Percentiles rank a stretch among this genome's conserved stretches.
Conservation (phyloP, 2,329 filamentous ascomycete species). For the Diplodia mutila region DNA sequence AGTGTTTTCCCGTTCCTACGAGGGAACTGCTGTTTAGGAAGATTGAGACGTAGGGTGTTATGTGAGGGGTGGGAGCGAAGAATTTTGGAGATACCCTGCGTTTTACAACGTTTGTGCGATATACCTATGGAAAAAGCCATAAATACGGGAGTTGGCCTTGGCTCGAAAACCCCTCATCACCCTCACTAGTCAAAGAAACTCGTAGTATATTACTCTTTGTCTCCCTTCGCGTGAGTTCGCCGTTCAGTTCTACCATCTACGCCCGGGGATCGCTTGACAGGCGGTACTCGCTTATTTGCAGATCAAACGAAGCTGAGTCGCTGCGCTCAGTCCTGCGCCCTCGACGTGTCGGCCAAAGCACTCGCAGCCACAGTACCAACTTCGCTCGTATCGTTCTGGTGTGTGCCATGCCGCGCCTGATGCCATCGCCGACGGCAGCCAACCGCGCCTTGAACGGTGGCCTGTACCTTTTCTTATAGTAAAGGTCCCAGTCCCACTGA, state of each 20-base stretch:
- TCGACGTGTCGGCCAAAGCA: neutral
- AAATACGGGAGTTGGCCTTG: no score
- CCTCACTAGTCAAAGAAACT: no score
- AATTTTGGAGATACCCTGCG: neutral
- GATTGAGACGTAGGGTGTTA: neutral
- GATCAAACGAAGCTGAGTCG: no score
- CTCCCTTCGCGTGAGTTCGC: no score
- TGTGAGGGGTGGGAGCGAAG: neutral
- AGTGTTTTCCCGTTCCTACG: slow-evolving; percentile 22
- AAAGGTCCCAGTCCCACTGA: neutral
- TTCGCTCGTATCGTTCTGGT: neutral
- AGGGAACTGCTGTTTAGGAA: slow-evolving; percentile 21
- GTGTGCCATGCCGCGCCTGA: neutral
- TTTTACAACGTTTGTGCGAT: no score
- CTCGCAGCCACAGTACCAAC: neutral
- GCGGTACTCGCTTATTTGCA: no score
- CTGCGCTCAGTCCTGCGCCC: neutral
- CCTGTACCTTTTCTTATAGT: neutral
- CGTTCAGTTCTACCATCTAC: no score
- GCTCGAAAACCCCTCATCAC: no score
- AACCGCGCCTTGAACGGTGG: neutral
- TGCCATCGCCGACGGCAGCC: neutral
- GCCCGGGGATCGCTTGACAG: no score
- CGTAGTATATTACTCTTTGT: no score
- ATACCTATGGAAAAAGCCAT: no score